Percentiles rank a stretch among this genome's conserved stretches.
Conservation (phyloP, 257 asterid genomes). For the Solanum commersonii region DNA sequence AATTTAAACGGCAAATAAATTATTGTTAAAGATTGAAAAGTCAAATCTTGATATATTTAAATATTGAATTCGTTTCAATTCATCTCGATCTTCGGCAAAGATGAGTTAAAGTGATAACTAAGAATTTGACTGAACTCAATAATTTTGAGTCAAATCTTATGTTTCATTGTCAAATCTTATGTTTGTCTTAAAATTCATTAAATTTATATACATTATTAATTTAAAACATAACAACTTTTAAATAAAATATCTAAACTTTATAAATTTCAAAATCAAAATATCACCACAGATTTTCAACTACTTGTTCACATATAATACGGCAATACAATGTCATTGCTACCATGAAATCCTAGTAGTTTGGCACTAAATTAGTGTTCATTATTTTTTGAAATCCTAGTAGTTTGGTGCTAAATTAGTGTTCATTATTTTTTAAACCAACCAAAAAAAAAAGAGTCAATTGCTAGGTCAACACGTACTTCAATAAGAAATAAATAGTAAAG, state of each 20-base stretch:
- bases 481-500: neutral
- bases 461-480: neutral
- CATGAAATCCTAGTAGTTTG: neutral
- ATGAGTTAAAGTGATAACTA: neutral
- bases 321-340: neutral
- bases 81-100: no score
- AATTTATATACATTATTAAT: neutral
- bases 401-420: neutral
- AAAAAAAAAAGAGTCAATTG: neutral
- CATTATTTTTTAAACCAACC: neutral
- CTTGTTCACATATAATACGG: neutral
- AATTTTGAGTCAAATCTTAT: neutral
- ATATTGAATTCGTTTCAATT: no score
- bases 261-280: no score
- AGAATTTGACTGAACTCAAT: no score
- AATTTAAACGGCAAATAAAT: neutral
- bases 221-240: neutral
- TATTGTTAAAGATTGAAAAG: neutral
- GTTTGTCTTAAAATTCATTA: neutral
- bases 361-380: neutral
- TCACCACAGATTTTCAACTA: neutral
- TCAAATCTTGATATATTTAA: no score
- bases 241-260: no score
- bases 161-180: neutral
- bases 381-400: neutral